Percentiles rank a stretch among this genome's conserved stretches.
phyloP scores from a whole-genome alignment of 1,284 basidiomycete species.

The Apiotrichum veenhuisii region DNA sequence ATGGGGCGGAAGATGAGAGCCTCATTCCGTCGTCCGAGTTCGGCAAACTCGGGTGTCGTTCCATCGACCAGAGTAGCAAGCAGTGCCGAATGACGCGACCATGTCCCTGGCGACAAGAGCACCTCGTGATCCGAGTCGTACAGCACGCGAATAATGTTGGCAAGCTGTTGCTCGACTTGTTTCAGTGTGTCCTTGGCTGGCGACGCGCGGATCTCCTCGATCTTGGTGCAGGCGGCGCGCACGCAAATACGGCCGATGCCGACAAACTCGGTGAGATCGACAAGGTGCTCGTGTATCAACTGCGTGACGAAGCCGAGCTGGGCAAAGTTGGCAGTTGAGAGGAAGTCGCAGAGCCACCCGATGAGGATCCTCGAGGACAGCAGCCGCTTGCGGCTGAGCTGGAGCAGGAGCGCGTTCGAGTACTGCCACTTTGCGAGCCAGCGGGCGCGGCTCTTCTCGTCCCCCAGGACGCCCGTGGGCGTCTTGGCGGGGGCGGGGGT shows the following conservation, averaged over 20 bases:
- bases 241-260: constrained; percentile 35
- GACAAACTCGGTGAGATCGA: constrained; percentile 59
- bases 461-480: constrained; percentile 52
- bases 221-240: constrained; percentile 51
- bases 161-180: constrained; percentile 33
- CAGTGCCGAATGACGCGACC: constrained; percentile 53
- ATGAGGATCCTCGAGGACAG: constrained; percentile 77
- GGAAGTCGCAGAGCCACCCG: constrained; percentile 76
- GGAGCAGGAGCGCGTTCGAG: constrained; percentile 63
- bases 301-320: constrained; percentile 77
- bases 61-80: constrained; percentile 24
- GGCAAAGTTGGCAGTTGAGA: constrained; percentile 70
- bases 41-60: constrained; percentile 13
- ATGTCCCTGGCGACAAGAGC: constrained; percentile 50
- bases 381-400: constrained; percentile 74
- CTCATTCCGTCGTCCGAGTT: constrained; percentile 67
- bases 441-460: constrained; percentile 36
- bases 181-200: constrained; percentile 25
- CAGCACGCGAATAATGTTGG: constrained; percentile 33
- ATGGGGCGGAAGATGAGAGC: constrained; percentile 69
- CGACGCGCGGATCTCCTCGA: constrained; percentile 56
- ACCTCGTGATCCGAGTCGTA: constrained; percentile 33
- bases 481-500: constrained; percentile 49
- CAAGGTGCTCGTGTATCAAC: constrained; percentile 73
- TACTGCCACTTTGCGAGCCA: constrained; percentile 43